phyloP scores from a whole-genome alignment of 2,329 filamentous ascomycete species.

The Lasiodiplodia gonubiensis region DNA sequence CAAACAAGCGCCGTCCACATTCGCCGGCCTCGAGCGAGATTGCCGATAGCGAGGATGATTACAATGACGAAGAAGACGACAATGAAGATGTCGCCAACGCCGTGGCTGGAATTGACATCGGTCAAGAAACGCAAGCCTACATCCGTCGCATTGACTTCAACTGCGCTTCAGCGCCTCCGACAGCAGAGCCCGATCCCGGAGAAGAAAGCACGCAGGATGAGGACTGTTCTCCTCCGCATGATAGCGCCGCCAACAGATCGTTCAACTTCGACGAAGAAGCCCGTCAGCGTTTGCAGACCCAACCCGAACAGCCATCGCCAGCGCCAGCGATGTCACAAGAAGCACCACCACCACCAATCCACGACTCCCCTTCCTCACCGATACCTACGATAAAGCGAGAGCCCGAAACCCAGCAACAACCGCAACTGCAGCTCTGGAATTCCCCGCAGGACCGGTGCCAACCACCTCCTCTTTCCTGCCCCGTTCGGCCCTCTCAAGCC shows the following conservation, averaged over 20 bases:
- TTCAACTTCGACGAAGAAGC: constrained; percentile 20
- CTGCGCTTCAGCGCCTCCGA: neutral
- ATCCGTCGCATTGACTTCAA: constrained; percentile 23
- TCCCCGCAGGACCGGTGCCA: neutral
- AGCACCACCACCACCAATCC: neutral
- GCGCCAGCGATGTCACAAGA: neutral
- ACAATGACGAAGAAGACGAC: neutral
- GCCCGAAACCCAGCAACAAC: neutral
- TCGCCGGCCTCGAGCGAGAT: neutral
- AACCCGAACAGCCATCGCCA: neutral
- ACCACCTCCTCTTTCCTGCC: neutral
- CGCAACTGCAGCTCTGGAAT: neutral
- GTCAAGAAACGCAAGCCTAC: constrained; percentile 24
- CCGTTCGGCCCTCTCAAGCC: constrained; percentile 1
- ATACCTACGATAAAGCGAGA: constrained; percentile 3
- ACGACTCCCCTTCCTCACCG: neutral
- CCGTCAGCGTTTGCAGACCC: neutral
- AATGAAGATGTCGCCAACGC: neutral
- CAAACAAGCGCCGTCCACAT: neutral
- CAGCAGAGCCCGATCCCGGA: neutral
- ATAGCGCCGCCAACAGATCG: neutral
- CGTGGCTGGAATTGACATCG: constrained; percentile 17
- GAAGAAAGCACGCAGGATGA: neutral
- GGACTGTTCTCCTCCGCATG: neutral
- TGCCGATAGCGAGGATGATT: constrained; percentile 8